A percentile compares a stretch with the other conserved stretches of the same genome.
Evolutionary conservation across 225 moss, liverwort and hornwort genomes (phyloP).

Genomic region (Bryoerythrophyllum caledonicum): DNA sequence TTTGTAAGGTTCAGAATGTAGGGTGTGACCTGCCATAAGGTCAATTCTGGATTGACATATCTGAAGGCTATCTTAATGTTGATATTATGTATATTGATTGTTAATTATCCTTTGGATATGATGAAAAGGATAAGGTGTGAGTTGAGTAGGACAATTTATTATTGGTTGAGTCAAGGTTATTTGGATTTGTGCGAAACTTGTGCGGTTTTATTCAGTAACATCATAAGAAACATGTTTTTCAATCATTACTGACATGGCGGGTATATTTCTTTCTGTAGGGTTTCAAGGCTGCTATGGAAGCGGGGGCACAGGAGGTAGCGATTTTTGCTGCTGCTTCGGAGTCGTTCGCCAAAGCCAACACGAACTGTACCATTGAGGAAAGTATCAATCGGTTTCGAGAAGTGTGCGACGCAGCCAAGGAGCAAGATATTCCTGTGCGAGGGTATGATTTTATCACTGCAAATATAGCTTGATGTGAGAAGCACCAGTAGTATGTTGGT

Average conservation of each 20-base stretch:
- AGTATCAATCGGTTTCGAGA: constrained; percentile 73
- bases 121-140: too few relatives aligned
- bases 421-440: constrained; percentile 72
- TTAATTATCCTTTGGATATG: too few relatives aligned
- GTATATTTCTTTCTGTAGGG: constrained; percentile 57
- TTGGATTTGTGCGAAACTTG: too few relatives aligned
- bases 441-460: constrained; percentile 51
- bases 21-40: constrained; percentile 9
- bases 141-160: too few relatives aligned
- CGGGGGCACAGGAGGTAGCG: constrained; percentile 90
- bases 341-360: constrained; percentile 87
- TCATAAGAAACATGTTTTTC: too few relatives aligned
- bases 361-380: constrained; percentile 86
- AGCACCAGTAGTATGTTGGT: not conserved
- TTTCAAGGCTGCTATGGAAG: constrained; percentile 75
- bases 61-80: too few relatives aligned
- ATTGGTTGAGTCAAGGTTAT: too few relatives aligned
- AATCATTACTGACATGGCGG: not conserved
- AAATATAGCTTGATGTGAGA: not conserved
- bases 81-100: too few relatives aligned
- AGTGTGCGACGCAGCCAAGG: constrained; percentile 79
- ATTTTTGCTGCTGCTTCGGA: constrained; percentile 96
- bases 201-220: too few relatives aligned
- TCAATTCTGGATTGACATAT: too few relatives aligned
- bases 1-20: not conserved